A percentile compares a stretch with the other conserved stretches of the same genome.
phyloP scores from a whole-genome alignment of 2,329 filamentous ascomycete genomes.

The Beauveria caledonica region DNA sequence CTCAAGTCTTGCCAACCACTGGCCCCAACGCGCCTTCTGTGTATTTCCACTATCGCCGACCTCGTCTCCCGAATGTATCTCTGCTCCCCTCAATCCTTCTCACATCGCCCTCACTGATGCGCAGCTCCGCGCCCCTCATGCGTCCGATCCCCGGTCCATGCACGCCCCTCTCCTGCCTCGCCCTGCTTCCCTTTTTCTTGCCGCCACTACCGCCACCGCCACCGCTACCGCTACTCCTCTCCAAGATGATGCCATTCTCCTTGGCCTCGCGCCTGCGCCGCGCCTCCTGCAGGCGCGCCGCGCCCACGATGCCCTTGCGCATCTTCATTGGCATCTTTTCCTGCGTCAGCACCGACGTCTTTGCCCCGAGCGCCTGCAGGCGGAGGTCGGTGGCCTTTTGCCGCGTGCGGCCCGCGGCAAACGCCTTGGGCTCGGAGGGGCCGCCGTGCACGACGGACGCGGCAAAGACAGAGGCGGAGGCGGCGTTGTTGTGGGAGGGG shows the following conservation, averaged over 20 bases:
- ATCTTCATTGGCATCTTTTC: constrained; percentile 84
- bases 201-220: constrained; percentile 28
- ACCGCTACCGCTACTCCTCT: constrained; percentile 34
- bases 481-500: constrained; percentile 30
- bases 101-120: constrained; percentile 70
- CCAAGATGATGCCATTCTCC: constrained; percentile 86
- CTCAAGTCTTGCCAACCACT: neutral
- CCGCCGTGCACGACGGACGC: constrained; percentile 31
- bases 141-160: constrained; percentile 73
- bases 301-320: constrained; percentile 72
- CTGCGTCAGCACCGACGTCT: constrained; percentile 64
- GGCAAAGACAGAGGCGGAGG: constrained; percentile 39
- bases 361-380: constrained; percentile 73
- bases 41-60: neutral
- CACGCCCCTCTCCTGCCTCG: constrained; percentile 50
- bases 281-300: constrained; percentile 56
- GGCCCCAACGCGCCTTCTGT: neutral
- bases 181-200: constrained; percentile 31
- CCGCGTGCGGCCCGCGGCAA: constrained; percentile 59
- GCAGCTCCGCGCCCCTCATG: constrained; percentile 71
- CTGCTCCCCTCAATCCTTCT: constrained; percentile 54
- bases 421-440: constrained; percentile 32
- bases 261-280: constrained; percentile 69
- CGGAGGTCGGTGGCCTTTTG: constrained; percentile 79
- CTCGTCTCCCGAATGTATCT: constrained; percentile 26